Base-by-base conservation (phyloP, 1,284 basidiomycete species). In the Erythrobasidium hasegawianum region DNA sequence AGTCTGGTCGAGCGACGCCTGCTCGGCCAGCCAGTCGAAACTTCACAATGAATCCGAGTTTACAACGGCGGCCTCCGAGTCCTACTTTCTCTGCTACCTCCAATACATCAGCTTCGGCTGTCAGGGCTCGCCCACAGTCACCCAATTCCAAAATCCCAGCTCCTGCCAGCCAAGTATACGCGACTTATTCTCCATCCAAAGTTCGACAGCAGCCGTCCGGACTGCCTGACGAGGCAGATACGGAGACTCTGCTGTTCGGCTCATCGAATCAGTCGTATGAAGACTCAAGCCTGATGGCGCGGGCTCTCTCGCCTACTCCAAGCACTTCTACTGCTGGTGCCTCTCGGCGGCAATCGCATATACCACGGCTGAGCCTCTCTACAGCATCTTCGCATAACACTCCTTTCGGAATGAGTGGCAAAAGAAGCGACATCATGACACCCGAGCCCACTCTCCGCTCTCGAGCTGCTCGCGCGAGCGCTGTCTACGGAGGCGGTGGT, bases 251-350 rank as follows among this genome's bases (percentile, higher is more conserved):
- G 14, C 55, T 60, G 13, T 55, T 61, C 50, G 54, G 27, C 24
- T 56, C 57, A 26, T 11, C 38, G 18, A 45, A 49, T n/a, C 54
- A 40, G 1, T 18, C 52, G 27, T 64, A 74, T 13, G 61, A 70
- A 13, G 58, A 73, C 18, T 70, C 79, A 59, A 79, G 80, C 0
- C 73, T 81, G 49, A 81, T 81, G 78, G 82, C 83, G 67, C 83
- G 87, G 45, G 82, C 86, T 0, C 79, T 87, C 64, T 88, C 87
- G 0, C 87, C 88, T 14, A 77, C 84, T 9, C 80, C 79, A 33
- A 56, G 71, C 40, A 60, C 45, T 73, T 77, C 66, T 62, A 54
- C 55, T 20, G 55, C 29, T 18, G 40, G 66, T n/a, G 49, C 55
- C 24, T 22, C 47, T 26, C 58, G 41, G 13, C 58, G 58, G 55